Evolutionary conservation across 2,329 filamentous ascomycete species (phyloP), one percentile per base, ranked within the genome.

Genomic region (Aureobasidium zeae): DNA sequence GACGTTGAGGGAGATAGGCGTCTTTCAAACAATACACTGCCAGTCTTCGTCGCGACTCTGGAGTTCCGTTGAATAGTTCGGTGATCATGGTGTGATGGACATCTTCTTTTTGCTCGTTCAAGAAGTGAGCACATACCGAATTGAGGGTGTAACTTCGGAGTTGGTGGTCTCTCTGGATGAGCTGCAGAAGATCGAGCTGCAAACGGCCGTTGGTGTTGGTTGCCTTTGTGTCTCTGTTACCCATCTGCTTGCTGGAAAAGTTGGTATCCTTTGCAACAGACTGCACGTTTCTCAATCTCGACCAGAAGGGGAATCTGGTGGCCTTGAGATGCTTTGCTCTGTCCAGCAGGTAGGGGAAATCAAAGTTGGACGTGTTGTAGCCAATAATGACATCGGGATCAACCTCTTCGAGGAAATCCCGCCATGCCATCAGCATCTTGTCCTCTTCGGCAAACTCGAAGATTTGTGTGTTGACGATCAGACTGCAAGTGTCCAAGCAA

Each of bases 31-130:
- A 98, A 68, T 98, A 98, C 1, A 98, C 77, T 1, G 91, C 91
- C 36, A 98, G 68, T 65, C 91, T 81, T 55, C 93, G 79, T 52
- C 91, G 72, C 3, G 89, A 94, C 59, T 98, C 91, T 0, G 88
- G 81, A 0, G 91, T 95, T 49, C 91, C 91, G 59, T 98, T 96
- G 72, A 88, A 95, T 3, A 98, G 68, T 58, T 96, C 93, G 0
- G 93, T 98, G 56, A 98, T 98, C 87, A 98, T 98, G 2, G 88
- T 95, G 65, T 98, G 81, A 58, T 98, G 91, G 2, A 98, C 91
- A 63, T 98, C 91, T 65, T 98, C 91, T 60, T 98, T 98, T 60
- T 98, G 91, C 61, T 98, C 91, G 34, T 87, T 87, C 17, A 98
- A 63, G 57, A 98, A 98, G 51, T 98, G 84, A 4, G 91, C 84